phyloP scores from a whole-genome alignment of 2,329 filamentous ascomycete genomes.

The Colletotrichum neosansevieriae region DNA sequence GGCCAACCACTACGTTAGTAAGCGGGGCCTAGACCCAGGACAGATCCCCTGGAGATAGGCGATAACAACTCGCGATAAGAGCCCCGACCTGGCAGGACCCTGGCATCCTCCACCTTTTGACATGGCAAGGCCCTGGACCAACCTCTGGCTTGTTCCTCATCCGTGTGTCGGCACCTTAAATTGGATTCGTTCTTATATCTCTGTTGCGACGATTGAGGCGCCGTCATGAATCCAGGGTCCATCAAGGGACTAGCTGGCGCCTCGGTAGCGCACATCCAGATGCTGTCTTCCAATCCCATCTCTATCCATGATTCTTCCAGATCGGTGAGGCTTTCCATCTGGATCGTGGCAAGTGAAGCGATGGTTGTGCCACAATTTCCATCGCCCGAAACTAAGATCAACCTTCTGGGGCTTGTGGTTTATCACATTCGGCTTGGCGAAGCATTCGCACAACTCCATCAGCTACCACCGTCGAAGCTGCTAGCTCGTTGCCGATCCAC shows the following conservation, averaged over 20 bases:
- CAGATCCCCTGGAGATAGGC: neutral
- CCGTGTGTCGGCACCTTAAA: conserved; percentile 1
- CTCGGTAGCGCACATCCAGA: conserved; percentile 11
- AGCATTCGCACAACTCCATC: neutral
- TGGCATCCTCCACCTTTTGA: conserved; percentile 9
- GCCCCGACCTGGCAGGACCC: neutral
- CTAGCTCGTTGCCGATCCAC: conserved; percentile 32
- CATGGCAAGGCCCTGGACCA: conserved; percentile 4
- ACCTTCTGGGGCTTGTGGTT: neutral
- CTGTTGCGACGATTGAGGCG: conserved; percentile 6
- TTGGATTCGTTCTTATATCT: conserved; percentile 6
- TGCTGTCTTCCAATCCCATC: neutral
- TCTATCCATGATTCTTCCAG: neutral
- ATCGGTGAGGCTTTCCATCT: conserved; percentile 9
- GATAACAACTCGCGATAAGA: conserved; percentile 25
- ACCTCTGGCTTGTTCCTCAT: conserved; percentile 3
- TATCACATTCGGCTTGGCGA: conserved; percentile 3
- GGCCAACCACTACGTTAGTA: neutral
- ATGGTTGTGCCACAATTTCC: neutral
- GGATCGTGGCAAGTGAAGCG: conserved; percentile 4
- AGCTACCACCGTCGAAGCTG: neutral
- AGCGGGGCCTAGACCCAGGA: conserved; percentile 13
- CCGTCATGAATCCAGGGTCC: conserved; percentile 7
- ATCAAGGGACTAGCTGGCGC: neutral
- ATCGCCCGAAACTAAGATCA: conserved; percentile 9